These are phyloP conservation scores for Amanita polypyramis DNA, from an alignment of 768 basidiomycete species.

Conservation along the genomic window DNA sequence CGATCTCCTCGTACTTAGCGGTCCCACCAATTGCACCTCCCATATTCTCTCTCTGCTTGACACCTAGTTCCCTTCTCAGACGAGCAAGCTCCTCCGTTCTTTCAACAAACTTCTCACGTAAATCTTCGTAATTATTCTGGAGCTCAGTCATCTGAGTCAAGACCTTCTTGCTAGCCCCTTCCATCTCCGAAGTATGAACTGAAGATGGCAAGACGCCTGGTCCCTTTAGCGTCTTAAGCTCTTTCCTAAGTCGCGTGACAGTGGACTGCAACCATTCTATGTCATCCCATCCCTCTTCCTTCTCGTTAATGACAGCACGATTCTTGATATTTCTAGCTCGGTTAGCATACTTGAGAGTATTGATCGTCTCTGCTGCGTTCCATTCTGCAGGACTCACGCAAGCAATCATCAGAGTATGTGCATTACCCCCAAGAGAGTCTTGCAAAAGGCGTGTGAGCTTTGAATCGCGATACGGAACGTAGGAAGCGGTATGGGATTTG, in stretches of 20 bases:
- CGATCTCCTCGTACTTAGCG: slow-evolving; percentile 82
- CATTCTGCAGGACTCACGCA: slow-evolving; percentile 95
- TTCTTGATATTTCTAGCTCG: slow-evolving; percentile 98
- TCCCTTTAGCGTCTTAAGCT: slow-evolving; percentile 73
- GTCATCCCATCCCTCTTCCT: slow-evolving; percentile 98
- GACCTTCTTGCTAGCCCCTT: slow-evolving; percentile 66
- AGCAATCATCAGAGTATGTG: slow-evolving; percentile 97
- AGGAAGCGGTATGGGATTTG: slow-evolving; percentile 73
- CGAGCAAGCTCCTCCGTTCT: slow-evolving; percentile 83
- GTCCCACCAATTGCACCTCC: slow-evolving; percentile 59
- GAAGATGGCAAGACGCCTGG: slow-evolving; percentile 29
- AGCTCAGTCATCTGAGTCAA: slow-evolving; percentile 75
- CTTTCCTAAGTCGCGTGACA: slow-evolving; percentile 76
- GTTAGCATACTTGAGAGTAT: slow-evolving; percentile 94
- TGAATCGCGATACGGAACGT: slow-evolving; percentile 96
- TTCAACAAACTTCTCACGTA: slow-evolving; percentile 77
- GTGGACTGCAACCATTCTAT: slow-evolving; percentile 91
- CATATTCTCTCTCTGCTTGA: slow-evolving; percentile 49
- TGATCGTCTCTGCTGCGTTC: slow-evolving; percentile 90
- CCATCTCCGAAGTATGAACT: slow-evolving; percentile 29
- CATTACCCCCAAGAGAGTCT: slow-evolving; percentile 96
- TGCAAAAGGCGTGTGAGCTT: slow-evolving; percentile 93
- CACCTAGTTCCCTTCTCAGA: slow-evolving; percentile 68
- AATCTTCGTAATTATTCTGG: slow-evolving; percentile 76
- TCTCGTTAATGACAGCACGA: slow-evolving; percentile 81